Conservation (phyloP, 2,329 filamentous ascomycete species). For the Pestalotiopsis sp. region DNA sequence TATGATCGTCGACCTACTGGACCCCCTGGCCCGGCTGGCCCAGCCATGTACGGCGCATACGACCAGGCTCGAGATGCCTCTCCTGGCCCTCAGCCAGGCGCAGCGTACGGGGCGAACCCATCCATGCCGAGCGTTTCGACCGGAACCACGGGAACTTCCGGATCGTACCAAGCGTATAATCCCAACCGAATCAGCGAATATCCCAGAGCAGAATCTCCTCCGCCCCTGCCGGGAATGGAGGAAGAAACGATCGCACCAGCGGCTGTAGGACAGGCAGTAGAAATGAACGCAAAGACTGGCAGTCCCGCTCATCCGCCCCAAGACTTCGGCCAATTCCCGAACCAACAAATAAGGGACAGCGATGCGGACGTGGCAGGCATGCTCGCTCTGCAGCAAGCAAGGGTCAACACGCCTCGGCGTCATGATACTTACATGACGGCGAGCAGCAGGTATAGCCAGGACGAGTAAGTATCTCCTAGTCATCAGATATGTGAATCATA, state of each 20-base stretch:
- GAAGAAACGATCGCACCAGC: conserved; percentile 27
- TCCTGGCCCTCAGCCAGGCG: conserved; percentile 38
- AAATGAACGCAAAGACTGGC: conserved; percentile 76
- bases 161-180: conserved; percentile 46
- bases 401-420: conserved; percentile 36
- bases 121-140: conserved; percentile 40
- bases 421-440: conserved; percentile 63
- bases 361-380: conserved; percentile 75
- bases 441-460: conserved; percentile 71
- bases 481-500: neutral
- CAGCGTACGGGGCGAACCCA: conserved; percentile 39
- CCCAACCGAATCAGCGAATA: conserved; percentile 46
- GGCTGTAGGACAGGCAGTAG: conserved; percentile 68
- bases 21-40: conserved; percentile 29
- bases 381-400: conserved; percentile 68
- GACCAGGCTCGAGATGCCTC: conserved; percentile 35
- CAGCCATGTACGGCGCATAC: conserved; percentile 28
- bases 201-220: conserved; percentile 66
- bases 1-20: conserved; percentile 37
- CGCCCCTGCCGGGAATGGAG: conserved; percentile 56
- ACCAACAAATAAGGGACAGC: conserved; percentile 58
- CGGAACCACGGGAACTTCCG: conserved; percentile 25
- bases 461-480: conserved; percentile 64
- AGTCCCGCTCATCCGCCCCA: conserved; percentile 47
- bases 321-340: conserved; percentile 47